Percentiles rank a stretch among this genome's conserved stretches.
Evolutionary conservation across 306 rosid genomes (phyloP).

Genomic region (Quercus agrifolia): DNA sequence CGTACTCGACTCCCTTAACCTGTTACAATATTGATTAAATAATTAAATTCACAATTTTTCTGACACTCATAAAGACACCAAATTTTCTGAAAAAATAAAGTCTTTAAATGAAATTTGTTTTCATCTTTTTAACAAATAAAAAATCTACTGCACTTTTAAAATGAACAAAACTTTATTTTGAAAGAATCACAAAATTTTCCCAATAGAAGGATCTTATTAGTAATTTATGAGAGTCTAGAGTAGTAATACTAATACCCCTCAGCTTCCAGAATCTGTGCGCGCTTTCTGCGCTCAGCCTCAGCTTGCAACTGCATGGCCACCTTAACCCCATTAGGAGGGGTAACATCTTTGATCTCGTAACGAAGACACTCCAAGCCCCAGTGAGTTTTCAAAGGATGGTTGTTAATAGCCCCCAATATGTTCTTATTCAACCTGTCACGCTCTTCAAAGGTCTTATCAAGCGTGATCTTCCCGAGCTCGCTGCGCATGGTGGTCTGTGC

Average conservation of each 20-base stretch:
- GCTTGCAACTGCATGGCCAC: conserved; percentile 99
- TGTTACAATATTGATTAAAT: no score
- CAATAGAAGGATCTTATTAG: no score
- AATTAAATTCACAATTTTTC: no score
- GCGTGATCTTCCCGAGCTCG: conserved; percentile 90
- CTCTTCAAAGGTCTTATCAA: conserved; percentile 93
- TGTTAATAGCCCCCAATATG: conserved; percentile 77
- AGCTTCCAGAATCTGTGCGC: conserved; percentile 93
- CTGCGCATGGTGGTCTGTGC: conserved; percentile 97
- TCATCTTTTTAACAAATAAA: no score
- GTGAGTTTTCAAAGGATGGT: conserved; percentile 7
- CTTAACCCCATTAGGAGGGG: conserved; percentile 91
- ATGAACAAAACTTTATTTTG: no score
- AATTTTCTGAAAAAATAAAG: no score
- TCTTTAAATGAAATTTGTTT: no score
- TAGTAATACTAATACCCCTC: conserved; percentile 63
- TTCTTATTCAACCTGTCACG: conserved; percentile 79
- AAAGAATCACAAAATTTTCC: no score
- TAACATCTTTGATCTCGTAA: conserved; percentile 92
- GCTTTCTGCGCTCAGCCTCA: conserved; percentile 90
- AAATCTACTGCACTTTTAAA: no score
- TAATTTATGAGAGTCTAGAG: no score
- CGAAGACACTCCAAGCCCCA: conserved; percentile 97
- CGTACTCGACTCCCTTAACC: conserved; percentile 58
- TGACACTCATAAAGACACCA: no score